A percentile compares a stretch with the other conserved stretches of the same genome.
Conservation (phyloP, 1,284 basidiomycete genomes). For the Fomes fomentarius region DNA sequence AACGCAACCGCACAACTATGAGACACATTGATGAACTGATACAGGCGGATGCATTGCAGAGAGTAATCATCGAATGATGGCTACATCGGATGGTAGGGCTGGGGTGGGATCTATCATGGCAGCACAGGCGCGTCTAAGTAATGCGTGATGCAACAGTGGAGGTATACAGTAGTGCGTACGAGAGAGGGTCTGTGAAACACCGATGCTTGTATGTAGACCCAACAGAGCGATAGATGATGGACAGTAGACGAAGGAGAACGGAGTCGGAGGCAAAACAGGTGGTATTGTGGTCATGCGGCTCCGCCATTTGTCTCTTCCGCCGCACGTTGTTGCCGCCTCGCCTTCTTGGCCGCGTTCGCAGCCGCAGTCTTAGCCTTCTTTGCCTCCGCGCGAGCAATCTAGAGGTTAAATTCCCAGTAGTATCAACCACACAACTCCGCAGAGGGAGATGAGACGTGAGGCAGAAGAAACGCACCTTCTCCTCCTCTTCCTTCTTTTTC, state of each 20-base stretch:
- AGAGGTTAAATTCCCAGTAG: too few species aligned
- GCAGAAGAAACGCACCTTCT: conserved; percentile 50
- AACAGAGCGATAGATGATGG: neutral
- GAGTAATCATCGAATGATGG: conserved; percentile 1
- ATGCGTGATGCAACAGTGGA: conserved; percentile 15
- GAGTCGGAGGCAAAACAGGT: neutral
- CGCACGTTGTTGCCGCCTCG: conserved; percentile 62
- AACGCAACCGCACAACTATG: too few species aligned
- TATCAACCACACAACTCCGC: conserved; percentile 9
- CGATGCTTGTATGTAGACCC: neutral
- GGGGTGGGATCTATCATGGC: conserved; percentile 10
- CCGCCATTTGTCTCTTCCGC: conserved; percentile 26
- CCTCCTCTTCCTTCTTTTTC: conserved; percentile 63
- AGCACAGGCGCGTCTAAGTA: conserved; percentile 19
- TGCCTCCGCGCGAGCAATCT: conserved; percentile 76
- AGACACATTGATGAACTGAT: too few species aligned
- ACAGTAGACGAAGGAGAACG: neutral
- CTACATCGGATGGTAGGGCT: conserved; percentile 13
- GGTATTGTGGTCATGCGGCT: conserved; percentile 6
- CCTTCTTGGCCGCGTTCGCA: conserved; percentile 95
- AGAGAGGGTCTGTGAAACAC: conserved; percentile 13
- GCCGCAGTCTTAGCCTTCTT: conserved; percentile 85
- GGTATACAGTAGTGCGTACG: conserved; percentile 24
- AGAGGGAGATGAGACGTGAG: neutral
- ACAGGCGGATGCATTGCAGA: conserved; percentile 4